Evolutionary conservation across 2,329 filamentous ascomycete species (phyloP), one percentile per base, ranked within the genome.

Genomic region (Huntiella omanensis): DNA sequence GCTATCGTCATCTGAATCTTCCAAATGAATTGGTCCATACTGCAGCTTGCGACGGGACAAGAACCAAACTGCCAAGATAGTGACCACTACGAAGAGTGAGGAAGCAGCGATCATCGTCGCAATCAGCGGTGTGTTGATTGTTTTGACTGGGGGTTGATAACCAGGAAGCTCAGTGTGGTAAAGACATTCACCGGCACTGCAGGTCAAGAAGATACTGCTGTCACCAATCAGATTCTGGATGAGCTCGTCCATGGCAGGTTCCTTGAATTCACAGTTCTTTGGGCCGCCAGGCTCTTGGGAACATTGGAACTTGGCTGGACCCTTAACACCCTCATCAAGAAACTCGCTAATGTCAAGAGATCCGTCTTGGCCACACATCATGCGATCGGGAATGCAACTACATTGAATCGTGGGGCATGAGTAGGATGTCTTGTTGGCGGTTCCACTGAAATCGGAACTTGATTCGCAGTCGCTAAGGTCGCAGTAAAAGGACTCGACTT

Each of bases 91-190:
- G 56, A 95, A 94, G 0, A 98, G 68, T 0, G 82, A 81, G 56
- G 77, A 83, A 5, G 75, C 80, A 17, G 86, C 87, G 55, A 98
- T 96, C 40, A 95, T 83, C 11, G 83, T 81, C 8, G 92, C 88
- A 54, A 98, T 98, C 42, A 98, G 70, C 3, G 88, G 91, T 0
- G 88, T 96, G 60, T 98, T 98, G 64, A 98, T 96, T 58, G 80
- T 80, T 65, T 95, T 94, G 50, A 95, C 73, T 1, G 88, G 86
- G 15, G 81, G 73, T 53, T 81, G 71, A 57, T 93, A 98, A 13
- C 92, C 91, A 12, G 91, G 91, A 5, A 96, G 79, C 56, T 96
- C 83, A 4, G 87, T 94, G 58, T 82, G 75, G 61, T 95, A 87
- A 33, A 98, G 66, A 66, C 91, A 98, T 64, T 98, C 91, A 50